These are phyloP conservation scores for Collybia sordida DNA, from an alignment of 768 basidiomycete genomes.

Conservation along the genomic window DNA sequence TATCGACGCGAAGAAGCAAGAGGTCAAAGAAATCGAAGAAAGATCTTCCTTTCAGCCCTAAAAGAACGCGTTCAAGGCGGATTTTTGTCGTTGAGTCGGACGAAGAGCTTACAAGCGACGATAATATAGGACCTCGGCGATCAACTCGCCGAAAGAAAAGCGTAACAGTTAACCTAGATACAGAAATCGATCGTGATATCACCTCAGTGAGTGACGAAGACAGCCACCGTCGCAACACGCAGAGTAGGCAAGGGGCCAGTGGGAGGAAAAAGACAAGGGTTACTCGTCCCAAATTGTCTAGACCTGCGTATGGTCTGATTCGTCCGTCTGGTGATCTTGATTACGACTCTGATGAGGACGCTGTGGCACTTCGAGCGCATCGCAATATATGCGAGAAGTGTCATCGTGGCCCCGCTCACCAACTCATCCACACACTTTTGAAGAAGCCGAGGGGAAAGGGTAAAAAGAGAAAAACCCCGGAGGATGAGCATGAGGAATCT, in stretches of 20 bases:
- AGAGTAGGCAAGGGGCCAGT: neutral
- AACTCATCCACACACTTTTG: constrained; percentile 36
- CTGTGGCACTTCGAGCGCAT: constrained; percentile 56
- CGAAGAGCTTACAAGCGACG: constrained; percentile 20
- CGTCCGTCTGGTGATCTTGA: constrained; percentile 40
- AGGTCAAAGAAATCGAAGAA: constrained; percentile 18
- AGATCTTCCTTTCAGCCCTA: constrained; percentile 67
- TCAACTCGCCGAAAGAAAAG: constrained; percentile 48
- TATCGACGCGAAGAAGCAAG: constrained; percentile 18
- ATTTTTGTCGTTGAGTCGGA: constrained; percentile 37
- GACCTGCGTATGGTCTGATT: constrained; percentile 45
- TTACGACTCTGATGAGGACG: constrained; percentile 58
- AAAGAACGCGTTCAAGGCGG: constrained; percentile 49
- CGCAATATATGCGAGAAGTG: constrained; percentile 74
- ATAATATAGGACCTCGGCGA: constrained; percentile 35
- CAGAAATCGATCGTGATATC: constrained; percentile 21
- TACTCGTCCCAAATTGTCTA: constrained; percentile 24
- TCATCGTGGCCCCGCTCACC: constrained; percentile 56
- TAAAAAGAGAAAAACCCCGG: constrained; percentile 36
- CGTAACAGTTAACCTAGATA: constrained; percentile 34
- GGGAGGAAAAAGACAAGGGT: constrained; percentile 19
- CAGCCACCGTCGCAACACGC: constrained; percentile 16
- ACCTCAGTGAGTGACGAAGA: constrained; percentile 32
- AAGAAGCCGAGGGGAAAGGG: constrained; percentile 33
- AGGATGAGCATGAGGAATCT: constrained; percentile 53